Base-by-base conservation (phyloP, 2,329 filamentous ascomycete genomes). In the Colletotrichum paranaense region DNA sequence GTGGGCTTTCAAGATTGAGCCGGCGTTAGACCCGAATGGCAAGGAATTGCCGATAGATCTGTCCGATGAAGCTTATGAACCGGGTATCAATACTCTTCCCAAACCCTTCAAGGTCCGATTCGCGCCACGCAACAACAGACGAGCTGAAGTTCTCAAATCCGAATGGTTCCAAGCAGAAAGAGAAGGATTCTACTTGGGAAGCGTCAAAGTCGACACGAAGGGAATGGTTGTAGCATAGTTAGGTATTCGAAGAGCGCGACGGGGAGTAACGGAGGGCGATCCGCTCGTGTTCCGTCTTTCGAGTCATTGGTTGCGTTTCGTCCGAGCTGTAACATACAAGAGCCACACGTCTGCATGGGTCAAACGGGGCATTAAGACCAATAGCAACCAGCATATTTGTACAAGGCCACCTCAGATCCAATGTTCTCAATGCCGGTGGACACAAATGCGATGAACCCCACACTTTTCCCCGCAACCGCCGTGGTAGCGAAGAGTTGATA, bases 1-100 rank as follows among this genome's bases (percentile, higher is more conserved):
- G 0, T 91, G 89, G 89, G 88, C 83, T 0, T 90, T 90, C 63
- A 77, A 87, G 0, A 78, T 86, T 6, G 73, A 71, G 3, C 79
- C 80, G 7, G 49, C 26, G 11, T 28, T 52, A 7, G 68, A 62
- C 12, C 7, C 68, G 2, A 19, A 28, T 5, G 68, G 68, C 26
- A 62, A 30, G 4, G 6, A 42, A 24, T 4, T 59, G 22, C 22
- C 30, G 12, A 19, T 60, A 24, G 24, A 70, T 30, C 28, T 55
- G 19, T 53, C 55, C 2, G 22, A 70, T 35, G 14, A 46, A 7
- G 67, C 62, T 0, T 46, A 42, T 24, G 55, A 55, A 22, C 62
- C 67, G 14, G 62, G 62, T 4, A 24, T 55, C 11, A 66, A 42
- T 5, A 66, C 67, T 2, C 53, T 66, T 12, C 42, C 62, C 38